These are phyloP conservation scores for Malbranchea cinnamomea DNA, from an alignment of 2,329 filamentous ascomycete genomes.

Conservation along the genomic window DNA sequence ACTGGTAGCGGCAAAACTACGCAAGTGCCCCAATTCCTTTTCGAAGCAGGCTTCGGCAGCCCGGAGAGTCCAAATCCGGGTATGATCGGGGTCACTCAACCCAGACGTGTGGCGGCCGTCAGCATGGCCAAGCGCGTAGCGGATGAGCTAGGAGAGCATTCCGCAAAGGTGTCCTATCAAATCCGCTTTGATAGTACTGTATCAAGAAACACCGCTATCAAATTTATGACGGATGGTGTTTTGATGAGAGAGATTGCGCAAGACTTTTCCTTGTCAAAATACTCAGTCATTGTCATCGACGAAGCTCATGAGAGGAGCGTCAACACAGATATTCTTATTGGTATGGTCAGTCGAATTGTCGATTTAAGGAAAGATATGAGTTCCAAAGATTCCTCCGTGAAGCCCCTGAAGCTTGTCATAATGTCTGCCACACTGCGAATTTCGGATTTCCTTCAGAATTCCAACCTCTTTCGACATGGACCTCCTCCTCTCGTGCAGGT, in stretches of 20 bases:
- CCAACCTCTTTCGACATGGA: constrained; percentile 54
- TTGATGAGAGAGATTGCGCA: constrained; percentile 79
- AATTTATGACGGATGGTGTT: constrained; percentile 99
- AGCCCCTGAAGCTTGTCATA: constrained; percentile 82
- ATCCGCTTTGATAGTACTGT: constrained; percentile 88
- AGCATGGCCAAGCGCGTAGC: constrained; percentile 91
- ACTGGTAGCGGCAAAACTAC: constrained; percentile 98
- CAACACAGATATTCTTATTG: constrained; percentile 96
- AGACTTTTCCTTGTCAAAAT: constrained; percentile 76
- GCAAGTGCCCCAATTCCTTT: constrained; percentile 90
- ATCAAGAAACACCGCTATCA: constrained; percentile 68
- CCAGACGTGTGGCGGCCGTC: constrained; percentile 83
- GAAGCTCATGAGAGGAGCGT: constrained; percentile 95
- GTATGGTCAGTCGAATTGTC: constrained; percentile 87
- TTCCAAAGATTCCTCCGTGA: constrained; percentile 52
- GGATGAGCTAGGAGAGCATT: constrained; percentile 66
- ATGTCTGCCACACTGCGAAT: constrained; percentile 95
- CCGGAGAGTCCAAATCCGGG: constrained; percentile 65
- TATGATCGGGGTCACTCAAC: constrained; percentile 90
- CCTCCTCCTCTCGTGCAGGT: constrained; percentile 76
- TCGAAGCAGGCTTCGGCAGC: constrained; percentile 81
- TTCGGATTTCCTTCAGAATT: constrained; percentile 77
- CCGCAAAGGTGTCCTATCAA: constrained; percentile 72
- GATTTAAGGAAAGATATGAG: constrained; percentile 64
- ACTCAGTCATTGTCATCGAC: constrained; percentile 87